Evolutionary conservation across 345 rosid genomes (phyloP).

Genomic region (Euphorbia tirucalli): DNA sequence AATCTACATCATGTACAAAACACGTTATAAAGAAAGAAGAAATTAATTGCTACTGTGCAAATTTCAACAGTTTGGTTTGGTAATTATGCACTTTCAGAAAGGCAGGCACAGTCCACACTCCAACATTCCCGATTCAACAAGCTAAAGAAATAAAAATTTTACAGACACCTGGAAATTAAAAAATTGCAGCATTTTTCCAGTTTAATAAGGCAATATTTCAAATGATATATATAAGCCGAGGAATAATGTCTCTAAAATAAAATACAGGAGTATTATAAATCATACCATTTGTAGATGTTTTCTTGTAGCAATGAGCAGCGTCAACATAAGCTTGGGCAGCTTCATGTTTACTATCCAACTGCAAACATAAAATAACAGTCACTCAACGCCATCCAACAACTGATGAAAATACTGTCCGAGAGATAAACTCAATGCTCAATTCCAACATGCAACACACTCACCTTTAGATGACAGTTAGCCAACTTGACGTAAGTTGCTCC

Average conservation of each 20-base stretch:
- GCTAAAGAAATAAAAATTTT: background rate
- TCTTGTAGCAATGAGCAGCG: constrained; percentile 90
- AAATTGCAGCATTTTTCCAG: background rate
- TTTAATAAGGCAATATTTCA: background rate
- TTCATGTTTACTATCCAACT: constrained; percentile 88
- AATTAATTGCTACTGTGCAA: background rate
- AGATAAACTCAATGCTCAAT: background rate
- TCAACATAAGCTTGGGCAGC: constrained; percentile 80
- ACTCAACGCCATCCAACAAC: constrained; percentile 7
- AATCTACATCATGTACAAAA: too few species aligned
- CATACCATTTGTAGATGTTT: constrained; percentile 67
- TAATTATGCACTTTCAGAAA: background rate
- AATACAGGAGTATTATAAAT: background rate
- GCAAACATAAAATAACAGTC: constrained; percentile 14
- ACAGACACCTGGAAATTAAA: background rate
- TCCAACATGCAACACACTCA: constrained; percentile 8
- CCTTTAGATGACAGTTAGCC: constrained; percentile 78
- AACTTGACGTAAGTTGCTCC: constrained; percentile 67
- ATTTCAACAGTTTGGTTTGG: background rate
- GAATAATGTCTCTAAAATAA: background rate
- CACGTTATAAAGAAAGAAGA: background rate
- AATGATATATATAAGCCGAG: background rate
- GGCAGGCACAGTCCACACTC: background rate
- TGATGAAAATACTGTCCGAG: background rate
- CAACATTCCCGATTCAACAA: background rate